These are phyloP conservation scores for Apiospora marii DNA, from an alignment of 2,329 filamentous ascomycete genomes.

Conservation along the genomic window DNA sequence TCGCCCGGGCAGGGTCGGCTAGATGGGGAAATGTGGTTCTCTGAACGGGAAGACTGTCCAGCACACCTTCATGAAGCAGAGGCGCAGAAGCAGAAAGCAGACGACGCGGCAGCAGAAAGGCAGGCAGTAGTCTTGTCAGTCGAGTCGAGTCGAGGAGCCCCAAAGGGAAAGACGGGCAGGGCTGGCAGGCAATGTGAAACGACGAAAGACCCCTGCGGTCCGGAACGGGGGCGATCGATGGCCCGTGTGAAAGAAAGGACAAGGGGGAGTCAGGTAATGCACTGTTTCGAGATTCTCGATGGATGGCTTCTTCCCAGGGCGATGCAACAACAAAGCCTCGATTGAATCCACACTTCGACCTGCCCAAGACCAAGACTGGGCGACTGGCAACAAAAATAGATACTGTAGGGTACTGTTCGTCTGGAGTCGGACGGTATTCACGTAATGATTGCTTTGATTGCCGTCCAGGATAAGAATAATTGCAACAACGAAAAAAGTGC, in stretches of 20 bases:
- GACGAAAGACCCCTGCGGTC: slow-evolving; percentile 22
- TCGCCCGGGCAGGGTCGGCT: slow-evolving; percentile 14
- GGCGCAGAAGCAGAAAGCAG: slow-evolving; percentile 20
- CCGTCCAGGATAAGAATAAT: slow-evolving; percentile 6
- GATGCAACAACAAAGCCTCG: slow-evolving; percentile 19
- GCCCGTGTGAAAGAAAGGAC: slow-evolving; percentile 21
- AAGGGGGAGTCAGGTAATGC: slow-evolving; percentile 18
- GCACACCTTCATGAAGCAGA: slow-evolving; percentile 20
- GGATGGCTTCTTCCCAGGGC: slow-evolving; percentile 15
- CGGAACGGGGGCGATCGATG: slow-evolving; percentile 24
- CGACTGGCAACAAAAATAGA: not conserved
- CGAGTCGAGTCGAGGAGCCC: slow-evolving; percentile 18
- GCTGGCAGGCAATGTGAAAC: slow-evolving; percentile 25
- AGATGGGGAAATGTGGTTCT: slow-evolving; percentile 21
- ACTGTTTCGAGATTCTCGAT: slow-evolving; percentile 23
- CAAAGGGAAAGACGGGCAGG: slow-evolving; percentile 22
- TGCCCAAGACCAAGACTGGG: not conserved
- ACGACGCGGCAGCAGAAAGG: slow-evolving; percentile 2
- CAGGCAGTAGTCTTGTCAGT: slow-evolving; percentile 13
- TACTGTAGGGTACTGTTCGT: not conserved
- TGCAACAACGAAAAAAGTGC: not conserved
- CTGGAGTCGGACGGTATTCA: not conserved
- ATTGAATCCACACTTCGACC: slow-evolving; percentile 9
- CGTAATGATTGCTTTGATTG: not conserved
- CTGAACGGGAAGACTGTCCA: slow-evolving; percentile 20